Percentiles rank a stretch among this genome's conserved stretches.
These are phyloP conservation scores for Hirsutella minnesotensis DNA, from an alignment of 2,329 filamentous ascomycete species.

Conservation along the genomic window DNA sequence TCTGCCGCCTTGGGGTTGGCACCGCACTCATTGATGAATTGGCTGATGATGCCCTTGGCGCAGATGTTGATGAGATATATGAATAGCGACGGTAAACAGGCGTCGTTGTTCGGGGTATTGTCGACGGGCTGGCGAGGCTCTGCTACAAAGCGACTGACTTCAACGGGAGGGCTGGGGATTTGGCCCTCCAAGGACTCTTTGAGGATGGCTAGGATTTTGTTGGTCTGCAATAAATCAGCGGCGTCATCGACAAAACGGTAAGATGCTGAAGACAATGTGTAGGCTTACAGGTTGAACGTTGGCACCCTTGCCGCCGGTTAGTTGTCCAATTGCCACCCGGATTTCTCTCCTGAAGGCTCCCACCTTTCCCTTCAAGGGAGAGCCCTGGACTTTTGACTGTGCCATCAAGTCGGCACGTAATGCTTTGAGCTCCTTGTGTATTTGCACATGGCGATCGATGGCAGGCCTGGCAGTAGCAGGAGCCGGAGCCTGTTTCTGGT, in stretches of 20 bases:
- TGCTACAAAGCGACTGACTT: slow-evolving; percentile 42
- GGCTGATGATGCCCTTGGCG: slow-evolving; percentile 59
- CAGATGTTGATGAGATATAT: slow-evolving; percentile 70
- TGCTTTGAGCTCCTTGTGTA: slow-evolving; percentile 59
- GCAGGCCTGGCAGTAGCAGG: slow-evolving; percentile 3
- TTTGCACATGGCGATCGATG: slow-evolving; percentile 35
- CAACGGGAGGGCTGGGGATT: slow-evolving; percentile 39
- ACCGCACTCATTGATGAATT: slow-evolving; percentile 56
- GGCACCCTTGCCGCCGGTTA: slow-evolving; percentile 51
- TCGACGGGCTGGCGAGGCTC: slow-evolving; percentile 33
- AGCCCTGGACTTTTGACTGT: slow-evolving; percentile 34
- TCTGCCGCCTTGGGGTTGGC: slow-evolving; percentile 57
- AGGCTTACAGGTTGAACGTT: slow-evolving; percentile 35
- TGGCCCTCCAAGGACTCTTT: slow-evolving; percentile 39
- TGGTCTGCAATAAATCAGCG: slow-evolving; percentile 17
- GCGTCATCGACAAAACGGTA: not conserved
- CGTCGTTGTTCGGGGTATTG: slow-evolving; percentile 38
- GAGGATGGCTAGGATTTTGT: slow-evolving; percentile 29
- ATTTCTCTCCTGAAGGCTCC: slow-evolving; percentile 64
- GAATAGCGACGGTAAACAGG: slow-evolving; percentile 49
- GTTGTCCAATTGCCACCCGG: slow-evolving; percentile 60
- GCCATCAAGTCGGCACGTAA: slow-evolving; percentile 51
- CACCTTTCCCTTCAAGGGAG: slow-evolving; percentile 49
- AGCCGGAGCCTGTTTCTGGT: not conserved
- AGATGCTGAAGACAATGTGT: not conserved